A percentile compares a stretch with the other conserved stretches of the same genome.
Conservation (phyloP, 83 land plant genomes). For the Thuja plicata region DNA sequence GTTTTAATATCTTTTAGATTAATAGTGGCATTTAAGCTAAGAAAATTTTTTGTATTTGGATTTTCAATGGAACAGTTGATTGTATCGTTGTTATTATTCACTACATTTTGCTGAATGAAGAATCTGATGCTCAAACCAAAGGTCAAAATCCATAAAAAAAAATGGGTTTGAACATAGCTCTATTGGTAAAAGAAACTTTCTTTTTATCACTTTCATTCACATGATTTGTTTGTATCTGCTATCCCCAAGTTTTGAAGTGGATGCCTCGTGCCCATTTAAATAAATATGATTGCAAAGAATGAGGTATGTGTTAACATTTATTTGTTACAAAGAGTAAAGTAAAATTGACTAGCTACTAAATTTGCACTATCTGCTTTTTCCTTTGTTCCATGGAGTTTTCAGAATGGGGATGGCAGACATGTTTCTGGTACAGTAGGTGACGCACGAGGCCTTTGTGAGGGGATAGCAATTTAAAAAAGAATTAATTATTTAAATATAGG, state of each 20-base stretch:
- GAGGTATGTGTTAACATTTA: conserved; percentile 51
- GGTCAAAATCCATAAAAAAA: too few species aligned
- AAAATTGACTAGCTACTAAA: neutral
- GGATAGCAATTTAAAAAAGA: too few species aligned
- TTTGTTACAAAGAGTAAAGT: neutral
- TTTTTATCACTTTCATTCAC: neutral
- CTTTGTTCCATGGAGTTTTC: too few species aligned
- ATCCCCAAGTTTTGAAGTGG: neutral
- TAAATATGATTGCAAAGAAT: conserved; percentile 75
- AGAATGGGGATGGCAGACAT: too few species aligned
- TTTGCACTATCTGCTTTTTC: neutral
- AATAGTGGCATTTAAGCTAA: neutral
- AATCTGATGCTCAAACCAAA: neutral
- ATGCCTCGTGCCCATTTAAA: neutral
- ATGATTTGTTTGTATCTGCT: neutral
- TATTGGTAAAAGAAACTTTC: neutral
- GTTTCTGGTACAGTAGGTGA: too few species aligned
- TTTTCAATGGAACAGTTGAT: neutral
- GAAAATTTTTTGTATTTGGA: neutral
- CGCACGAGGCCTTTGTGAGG: too few species aligned
- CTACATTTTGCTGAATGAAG: neutral
- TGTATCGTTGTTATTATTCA: neutral
- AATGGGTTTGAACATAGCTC: neutral
- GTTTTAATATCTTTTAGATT: neutral
- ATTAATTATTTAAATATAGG: too few species aligned